Evolutionary conservation across 176 grass and related monocot genomes (phyloP).

Genomic region (Aegilops speltoides): DNA sequence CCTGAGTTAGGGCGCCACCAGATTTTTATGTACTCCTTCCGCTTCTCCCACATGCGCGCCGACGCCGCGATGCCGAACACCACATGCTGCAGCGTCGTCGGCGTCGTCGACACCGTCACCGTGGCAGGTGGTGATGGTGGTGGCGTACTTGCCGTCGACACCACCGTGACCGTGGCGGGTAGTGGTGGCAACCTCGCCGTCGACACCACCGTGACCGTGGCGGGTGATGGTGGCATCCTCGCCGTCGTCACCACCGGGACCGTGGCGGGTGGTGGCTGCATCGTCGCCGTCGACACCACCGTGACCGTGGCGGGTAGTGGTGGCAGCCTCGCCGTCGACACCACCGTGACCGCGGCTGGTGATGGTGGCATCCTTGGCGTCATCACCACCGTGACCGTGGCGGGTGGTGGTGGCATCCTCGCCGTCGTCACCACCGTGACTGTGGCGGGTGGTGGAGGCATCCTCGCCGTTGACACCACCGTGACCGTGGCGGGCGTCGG

Average conservation of each 20-base stretch:
- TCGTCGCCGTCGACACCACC: background rate
- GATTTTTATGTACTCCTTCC: slow-evolving; percentile 73
- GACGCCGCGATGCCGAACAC: slow-evolving; percentile 77
- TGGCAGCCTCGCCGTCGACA: background rate
- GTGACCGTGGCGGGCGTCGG: background rate
- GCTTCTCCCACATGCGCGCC: slow-evolving; percentile 54
- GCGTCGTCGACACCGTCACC: background rate
- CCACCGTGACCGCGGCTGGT: background rate
- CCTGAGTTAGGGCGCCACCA: slow-evolving; percentile 50
- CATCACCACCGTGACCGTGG: background rate
- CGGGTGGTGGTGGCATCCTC: background rate
- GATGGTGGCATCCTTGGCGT: background rate
- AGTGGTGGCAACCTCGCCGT: background rate
- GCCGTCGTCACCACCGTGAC: background rate
- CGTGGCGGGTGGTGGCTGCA: background rate
- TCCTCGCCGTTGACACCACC: background rate
- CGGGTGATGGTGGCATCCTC: background rate
- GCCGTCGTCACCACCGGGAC: background rate
- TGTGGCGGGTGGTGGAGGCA: background rate
- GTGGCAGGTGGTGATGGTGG: background rate
- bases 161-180: background rate
- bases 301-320: background rate
- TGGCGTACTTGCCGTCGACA: slow-evolving; percentile 16
- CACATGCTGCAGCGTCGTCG: slow-evolving; percentile 61
- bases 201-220: background rate